These are phyloP conservation scores for Cystobasidium slooffiae DNA, from an alignment of 1,284 basidiomycete species.

Conservation along the genomic window DNA sequence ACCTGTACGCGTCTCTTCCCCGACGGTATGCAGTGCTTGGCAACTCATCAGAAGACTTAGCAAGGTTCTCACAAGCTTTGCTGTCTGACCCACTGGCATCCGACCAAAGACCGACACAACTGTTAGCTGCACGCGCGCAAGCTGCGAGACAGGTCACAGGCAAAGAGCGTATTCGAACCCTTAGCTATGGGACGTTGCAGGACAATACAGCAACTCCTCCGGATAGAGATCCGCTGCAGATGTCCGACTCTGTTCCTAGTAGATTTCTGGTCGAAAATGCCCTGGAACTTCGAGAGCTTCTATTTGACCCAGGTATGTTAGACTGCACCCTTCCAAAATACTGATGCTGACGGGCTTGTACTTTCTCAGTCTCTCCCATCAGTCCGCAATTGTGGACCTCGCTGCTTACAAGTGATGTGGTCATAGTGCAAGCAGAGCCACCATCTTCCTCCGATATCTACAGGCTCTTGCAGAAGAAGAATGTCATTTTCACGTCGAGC, in stretches of 20 bases:
- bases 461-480: slow-evolving; percentile 27
- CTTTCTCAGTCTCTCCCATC: background rate
- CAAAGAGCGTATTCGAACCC: slow-evolving; percentile 2
- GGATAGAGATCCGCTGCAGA: too few species aligned
- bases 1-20: background rate
- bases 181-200: background rate
- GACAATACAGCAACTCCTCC: background rate
- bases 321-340: background rate
- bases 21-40: slow-evolving; percentile 20
- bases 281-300: slow-evolving; percentile 4
- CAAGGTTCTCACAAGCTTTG: slow-evolving; percentile 32
- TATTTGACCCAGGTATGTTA: slow-evolving; percentile 1
- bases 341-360: background rate
- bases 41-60: slow-evolving; percentile 22
- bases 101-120: slow-evolving; percentile 1
- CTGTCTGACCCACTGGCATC: slow-evolving; percentile 32
- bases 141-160: background rate
- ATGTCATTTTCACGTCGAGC: slow-evolving; percentile 11
- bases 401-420: slow-evolving; percentile 29
- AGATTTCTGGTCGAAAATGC: slow-evolving; percentile 1
- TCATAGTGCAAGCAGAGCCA: slow-evolving; percentile 23
- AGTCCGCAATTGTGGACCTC: slow-evolving; percentile 33
- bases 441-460: slow-evolving; percentile 8
- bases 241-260: background rate
- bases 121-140: background rate